A percentile compares a stretch with the other conserved stretches of the same genome.
phyloP scores from a whole-genome alignment of 306 rosid species.

The Datisca glomerata region DNA sequence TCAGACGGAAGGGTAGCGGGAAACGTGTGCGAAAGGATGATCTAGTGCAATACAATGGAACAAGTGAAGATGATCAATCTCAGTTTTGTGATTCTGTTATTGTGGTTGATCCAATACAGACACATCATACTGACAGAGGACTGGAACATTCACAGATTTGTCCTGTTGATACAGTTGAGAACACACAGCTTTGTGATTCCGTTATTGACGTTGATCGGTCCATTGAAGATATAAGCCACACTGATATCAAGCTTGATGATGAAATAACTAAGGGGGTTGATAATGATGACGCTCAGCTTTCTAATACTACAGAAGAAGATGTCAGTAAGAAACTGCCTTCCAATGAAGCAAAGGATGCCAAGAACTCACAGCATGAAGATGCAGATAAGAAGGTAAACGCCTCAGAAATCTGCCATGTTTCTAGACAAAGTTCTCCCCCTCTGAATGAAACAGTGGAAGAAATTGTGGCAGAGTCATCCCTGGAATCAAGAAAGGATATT shows the following conservation, averaged over 20 bases:
- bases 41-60: conserved; percentile 30
- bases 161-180: conserved; percentile 30
- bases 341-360: conserved; percentile 17
- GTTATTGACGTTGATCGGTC: conserved; percentile 51
- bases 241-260: conserved; percentile 21
- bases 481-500: conserved; percentile 49
- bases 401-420: conserved; percentile 29
- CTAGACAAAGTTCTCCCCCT: conserved; percentile 24
- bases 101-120: conserved; percentile 40
- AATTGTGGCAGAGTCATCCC: conserved; percentile 42
- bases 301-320: conserved; percentile 21
- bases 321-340: conserved; percentile 21
- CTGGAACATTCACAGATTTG: conserved; percentile 43
- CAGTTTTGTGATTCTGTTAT: conserved; percentile 53
- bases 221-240: conserved; percentile 26
- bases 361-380: conserved; percentile 20
- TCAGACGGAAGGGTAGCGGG: conserved; percentile 68
- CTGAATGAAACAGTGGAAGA: conserved; percentile 31
- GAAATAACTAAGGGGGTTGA: conserved; percentile 10
- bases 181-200: conserved; percentile 42
- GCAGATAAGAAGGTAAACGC: conserved; percentile 18
- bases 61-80: conserved; percentile 74
- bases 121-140: conserved; percentile 39
- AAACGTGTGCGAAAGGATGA: conserved; percentile 80
- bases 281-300: conserved; percentile 10